These are phyloP conservation scores for Pontederia paniculata DNA, from an alignment of 176 grass and related monocot genomes.

Conservation along the genomic window DNA sequence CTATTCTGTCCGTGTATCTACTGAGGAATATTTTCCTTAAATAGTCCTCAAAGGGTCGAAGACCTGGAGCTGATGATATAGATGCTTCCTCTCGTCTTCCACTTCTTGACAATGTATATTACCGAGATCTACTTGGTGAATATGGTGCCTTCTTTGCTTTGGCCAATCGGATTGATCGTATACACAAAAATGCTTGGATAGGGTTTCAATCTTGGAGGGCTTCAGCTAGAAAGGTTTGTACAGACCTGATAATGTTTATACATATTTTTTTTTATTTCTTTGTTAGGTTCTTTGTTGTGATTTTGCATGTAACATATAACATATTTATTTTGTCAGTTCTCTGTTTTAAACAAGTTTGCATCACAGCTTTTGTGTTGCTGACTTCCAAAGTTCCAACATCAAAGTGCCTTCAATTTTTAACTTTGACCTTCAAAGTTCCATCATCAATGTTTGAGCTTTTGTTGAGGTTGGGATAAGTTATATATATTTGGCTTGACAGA, in stretches of 20 bases:
- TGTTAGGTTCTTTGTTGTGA: background rate
- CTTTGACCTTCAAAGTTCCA: no score
- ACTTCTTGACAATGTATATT: constrained; percentile 64
- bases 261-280: constrained; percentile 16
- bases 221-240: constrained; percentile 63
- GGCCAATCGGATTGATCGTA: constrained; percentile 62
- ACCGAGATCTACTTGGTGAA: constrained; percentile 83
- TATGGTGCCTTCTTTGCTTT: constrained; percentile 93
- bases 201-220: constrained; percentile 95
- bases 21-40: constrained; percentile 2
- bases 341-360: no score
- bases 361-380: no score
- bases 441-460: no score
- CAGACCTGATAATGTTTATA: constrained; percentile 1
- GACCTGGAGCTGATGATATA: constrained; percentile 82
- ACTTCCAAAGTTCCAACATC: no score
- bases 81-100: constrained; percentile 90
- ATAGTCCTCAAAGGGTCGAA: constrained; percentile 77
- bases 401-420: no score
- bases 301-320: no score
- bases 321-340: no score
- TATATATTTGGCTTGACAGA: no score
- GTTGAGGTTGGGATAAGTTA: no score
- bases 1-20: no score
- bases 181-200: constrained; percentile 97